Evolutionary conservation across 176 grass and related monocot genomes (phyloP).

Genomic region (Raddia distichophylla): DNA sequence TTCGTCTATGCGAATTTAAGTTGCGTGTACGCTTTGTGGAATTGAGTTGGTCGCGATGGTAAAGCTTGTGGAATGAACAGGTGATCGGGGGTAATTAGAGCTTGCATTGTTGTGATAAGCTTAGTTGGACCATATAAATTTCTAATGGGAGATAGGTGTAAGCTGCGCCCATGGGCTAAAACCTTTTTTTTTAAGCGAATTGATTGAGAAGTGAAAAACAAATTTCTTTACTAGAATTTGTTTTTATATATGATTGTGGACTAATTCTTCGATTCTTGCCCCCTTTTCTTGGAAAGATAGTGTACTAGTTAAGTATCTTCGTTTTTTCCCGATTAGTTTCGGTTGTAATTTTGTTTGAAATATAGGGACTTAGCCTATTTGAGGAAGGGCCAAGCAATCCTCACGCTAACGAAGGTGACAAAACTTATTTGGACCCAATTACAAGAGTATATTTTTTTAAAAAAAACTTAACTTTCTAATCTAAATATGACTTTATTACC

Average conservation of each 20-base stretch:
- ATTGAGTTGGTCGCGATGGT: not conserved
- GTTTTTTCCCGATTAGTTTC: not conserved
- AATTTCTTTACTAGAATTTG: no score
- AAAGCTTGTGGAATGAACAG: slow-evolving; percentile 14
- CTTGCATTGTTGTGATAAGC: not conserved
- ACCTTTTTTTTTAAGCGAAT: no score
- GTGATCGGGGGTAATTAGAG: not conserved
- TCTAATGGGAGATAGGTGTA: slow-evolving; percentile 1
- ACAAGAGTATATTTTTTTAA: no score
- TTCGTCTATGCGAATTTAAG: slow-evolving; percentile 21
- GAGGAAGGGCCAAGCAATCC: slow-evolving; percentile 31
- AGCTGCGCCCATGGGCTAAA: not conserved
- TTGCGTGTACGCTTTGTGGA: slow-evolving; percentile 44
- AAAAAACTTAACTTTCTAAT: no score
- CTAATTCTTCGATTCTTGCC: no score
- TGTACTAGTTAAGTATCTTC: no score
- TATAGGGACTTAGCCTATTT: slow-evolving; percentile 31
- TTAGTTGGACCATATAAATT: not conserved
- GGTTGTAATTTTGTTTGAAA: slow-evolving; percentile 14
- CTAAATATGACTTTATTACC: no score
- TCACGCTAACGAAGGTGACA: not conserved
- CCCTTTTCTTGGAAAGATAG: no score
- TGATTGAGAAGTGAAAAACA: no score
- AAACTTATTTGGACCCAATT: no score
- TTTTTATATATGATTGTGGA: no score